Evolutionary conservation across 139 green algal genomes (phyloP).

Genomic region (Tetraselmis chui): DNA sequence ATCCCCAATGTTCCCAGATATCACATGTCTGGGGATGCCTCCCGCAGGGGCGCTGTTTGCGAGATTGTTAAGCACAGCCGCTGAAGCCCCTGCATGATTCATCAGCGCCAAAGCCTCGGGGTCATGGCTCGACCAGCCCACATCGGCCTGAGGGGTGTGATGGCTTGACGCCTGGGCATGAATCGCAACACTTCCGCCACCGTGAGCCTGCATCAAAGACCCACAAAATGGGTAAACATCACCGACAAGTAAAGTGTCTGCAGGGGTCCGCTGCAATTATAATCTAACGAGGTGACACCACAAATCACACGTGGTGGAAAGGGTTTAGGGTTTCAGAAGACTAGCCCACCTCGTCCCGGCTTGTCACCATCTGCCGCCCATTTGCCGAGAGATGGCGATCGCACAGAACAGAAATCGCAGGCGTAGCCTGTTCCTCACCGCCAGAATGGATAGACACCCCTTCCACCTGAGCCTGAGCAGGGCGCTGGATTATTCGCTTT

Average conservation of each 20-base stretch:
- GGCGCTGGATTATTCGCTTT: neutral
- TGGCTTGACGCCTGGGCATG: neutral
- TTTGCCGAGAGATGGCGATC: neutral
- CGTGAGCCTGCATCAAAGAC: neutral
- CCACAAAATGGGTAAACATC: neutral
- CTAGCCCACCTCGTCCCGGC: neutral
- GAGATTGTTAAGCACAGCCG: neutral
- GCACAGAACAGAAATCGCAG: neutral
- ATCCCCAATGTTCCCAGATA: neutral
- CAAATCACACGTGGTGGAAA: too few species aligned
- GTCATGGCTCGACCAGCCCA: neutral
- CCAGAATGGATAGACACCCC: neutral
- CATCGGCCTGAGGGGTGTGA: neutral
- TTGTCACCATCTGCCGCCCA: neutral
- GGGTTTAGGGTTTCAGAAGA: too few species aligned
- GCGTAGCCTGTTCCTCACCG: neutral
- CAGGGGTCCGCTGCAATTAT: too few species aligned
- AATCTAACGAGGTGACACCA: too few species aligned
- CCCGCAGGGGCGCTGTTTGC: neutral
- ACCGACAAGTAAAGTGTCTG: too few species aligned
- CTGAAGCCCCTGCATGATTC: neutral
- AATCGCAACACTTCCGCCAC: neutral
- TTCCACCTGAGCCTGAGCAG: neutral
- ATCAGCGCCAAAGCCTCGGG: neutral
- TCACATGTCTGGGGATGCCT: neutral